Conservation (phyloP, 345 rosid genomes). For the Brassica rapa region DNA sequence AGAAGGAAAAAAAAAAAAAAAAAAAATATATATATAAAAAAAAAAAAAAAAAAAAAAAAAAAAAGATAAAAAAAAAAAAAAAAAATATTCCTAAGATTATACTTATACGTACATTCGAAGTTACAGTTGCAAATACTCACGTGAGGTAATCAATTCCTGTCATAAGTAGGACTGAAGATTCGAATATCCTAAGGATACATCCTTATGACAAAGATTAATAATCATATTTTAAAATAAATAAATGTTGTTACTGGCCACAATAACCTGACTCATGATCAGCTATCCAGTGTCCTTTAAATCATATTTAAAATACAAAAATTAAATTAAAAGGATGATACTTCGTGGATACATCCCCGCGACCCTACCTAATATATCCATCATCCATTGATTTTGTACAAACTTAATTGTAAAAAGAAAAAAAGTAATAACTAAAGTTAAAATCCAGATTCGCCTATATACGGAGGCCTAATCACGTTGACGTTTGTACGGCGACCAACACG, state of each 20-base stretch:
- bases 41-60: no score
- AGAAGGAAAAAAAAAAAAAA: no score
- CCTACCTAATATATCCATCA: conserved; percentile 26
- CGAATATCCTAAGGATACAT: conserved; percentile 35
- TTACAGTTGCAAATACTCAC: background rate
- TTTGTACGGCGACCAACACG: conserved; percentile 44
- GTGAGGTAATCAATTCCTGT: conserved; percentile 8
- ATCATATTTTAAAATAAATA: background rate
- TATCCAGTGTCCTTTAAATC: conserved; percentile 3
- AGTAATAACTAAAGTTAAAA: conserved; percentile 25
- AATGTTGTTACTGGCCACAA: conserved; percentile 11
- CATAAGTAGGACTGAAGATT: conserved; percentile 25
- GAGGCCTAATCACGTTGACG: conserved; percentile 38
- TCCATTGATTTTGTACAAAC: conserved; percentile 28
- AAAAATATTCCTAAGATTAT: background rate
- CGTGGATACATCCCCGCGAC: conserved; percentile 33
- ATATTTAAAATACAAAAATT: background rate
- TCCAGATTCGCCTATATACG: conserved; percentile 32
- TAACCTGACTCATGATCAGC: conserved; percentile 21
- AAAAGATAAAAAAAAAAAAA: no score
- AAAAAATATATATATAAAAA: no score
- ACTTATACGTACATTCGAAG: background rate
- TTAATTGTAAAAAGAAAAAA: conserved; percentile 11
- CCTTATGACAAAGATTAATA: conserved; percentile 16
- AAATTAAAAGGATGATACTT: background rate